Base-by-base conservation (phyloP, 306 rosid species). In the Pyrus betulifolia region DNA sequence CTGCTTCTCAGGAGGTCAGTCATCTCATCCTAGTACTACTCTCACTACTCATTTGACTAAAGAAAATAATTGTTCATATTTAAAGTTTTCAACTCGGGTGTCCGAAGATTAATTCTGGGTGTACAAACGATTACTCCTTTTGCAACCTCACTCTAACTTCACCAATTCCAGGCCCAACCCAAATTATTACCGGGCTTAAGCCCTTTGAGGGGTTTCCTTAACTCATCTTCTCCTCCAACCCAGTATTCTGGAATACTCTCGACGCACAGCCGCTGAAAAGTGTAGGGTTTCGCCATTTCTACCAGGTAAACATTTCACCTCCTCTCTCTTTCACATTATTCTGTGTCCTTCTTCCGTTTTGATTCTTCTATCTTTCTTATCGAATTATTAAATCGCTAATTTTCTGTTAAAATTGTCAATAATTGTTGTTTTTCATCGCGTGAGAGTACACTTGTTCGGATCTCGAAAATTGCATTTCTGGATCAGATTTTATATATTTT, bases 201-300 rank as follows among this genome's bases (percentile, higher is more conserved):
- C 52, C 55, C 10, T 23, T 23, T 27, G 54, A 44, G 14, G 69
- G 2, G 42, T 38, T 42, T 45, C 4, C 33, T 74, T 44, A 45
- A 74, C 8, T 12, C 46, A 5, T 4, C 45, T 27, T 2, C 11
- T 18, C 49, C 52, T 57, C 11, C 62, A 18, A 2, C 40, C 35
- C 54, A 38, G 0, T 22, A 64, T 30, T 64, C 69, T 5, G 30
- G 44, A 42, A 6, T 27, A 52, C 6, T 40, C 57, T 45, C 10
- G 61, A 21, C 45, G 33, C 70, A 27, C 31, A n/a, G 67, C 67
- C 7, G 70, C 70, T 62, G 45, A 6, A 17, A 44, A 22, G 11
- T 30, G 8, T 45, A 74, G 78, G 78, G 46, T 28, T 46, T 40
- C 70, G 13, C 35, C 77, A 63, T 62, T 62, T 74, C 78, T 28